Evolutionary conservation across 257 asterid genomes (phyloP), one percentile per base, ranked within the genome.

Genomic region (Orobanche coerulescens): DNA sequence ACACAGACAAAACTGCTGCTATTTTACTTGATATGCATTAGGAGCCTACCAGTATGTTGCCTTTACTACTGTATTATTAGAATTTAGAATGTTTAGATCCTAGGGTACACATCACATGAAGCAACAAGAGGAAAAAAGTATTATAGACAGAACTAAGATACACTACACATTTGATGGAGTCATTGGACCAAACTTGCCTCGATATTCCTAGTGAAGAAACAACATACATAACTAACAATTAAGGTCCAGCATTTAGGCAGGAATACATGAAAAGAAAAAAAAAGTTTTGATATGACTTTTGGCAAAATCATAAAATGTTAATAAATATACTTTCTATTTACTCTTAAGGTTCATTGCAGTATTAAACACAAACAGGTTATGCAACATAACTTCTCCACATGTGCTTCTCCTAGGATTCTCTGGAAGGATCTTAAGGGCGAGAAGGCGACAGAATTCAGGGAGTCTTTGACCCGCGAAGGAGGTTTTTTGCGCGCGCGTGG

Each of bases 121-220:
- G 62, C 50, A 61, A 36, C 15, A 71, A 18, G 16, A 49, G 40
- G 34, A 25, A 42, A 11, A 46, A 9, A 16, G 47, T 47, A 20
- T 30, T 26, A 42, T 10, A 23, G 22, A 37, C 7, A 18, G 22
- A 8, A 13, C 6, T 18, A 28, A 4, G 18, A 52, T 23, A 44
- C 16, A 15, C 20, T 53, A 55, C 13, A 47, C 28, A 39, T 33
- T 24, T 40, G 26, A 54, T 26, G 20, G 30, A 36, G 58, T 13
- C 33, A 64, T 11, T 39, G 70, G 43, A 53, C n/a, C n/a, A n/a
- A n/a, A n/a, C 14, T 15, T 39, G 28, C 62, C 60, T 22, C 53
- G 28, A 61, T 37, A 15, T 31, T 48, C 60, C 68, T 49, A 49
- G 37, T 61, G 57, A 8, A 3, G 51, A 12, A 49, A 30, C 9